Evolutionary conservation across 2,329 filamentous ascomycete genomes (phyloP).

Genomic region (Cladosporium velox): DNA sequence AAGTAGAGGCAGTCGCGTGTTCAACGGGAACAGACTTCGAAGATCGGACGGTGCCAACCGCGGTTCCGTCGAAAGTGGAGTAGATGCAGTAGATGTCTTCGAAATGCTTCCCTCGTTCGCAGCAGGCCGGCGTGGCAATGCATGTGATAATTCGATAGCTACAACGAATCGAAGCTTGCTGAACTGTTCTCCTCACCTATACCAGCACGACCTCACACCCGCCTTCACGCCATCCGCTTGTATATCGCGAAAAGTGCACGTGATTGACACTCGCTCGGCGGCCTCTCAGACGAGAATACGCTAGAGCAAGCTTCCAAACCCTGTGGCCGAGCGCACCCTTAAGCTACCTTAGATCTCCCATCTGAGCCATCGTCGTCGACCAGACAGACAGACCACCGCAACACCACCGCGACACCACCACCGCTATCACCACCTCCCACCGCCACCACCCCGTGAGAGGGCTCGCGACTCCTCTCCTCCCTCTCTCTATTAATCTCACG

Average conservation of each 20-base stretch:
- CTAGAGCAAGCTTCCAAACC: conserved; percentile 14
- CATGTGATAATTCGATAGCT: neutral
- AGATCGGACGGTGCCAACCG: conserved; percentile 6
- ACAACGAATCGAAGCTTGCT: neutral
- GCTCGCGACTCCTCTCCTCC: neutral
- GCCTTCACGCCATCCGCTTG: neutral
- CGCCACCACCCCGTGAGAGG: conserved; percentile 1
- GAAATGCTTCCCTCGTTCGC: conserved; percentile 3
- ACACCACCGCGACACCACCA: conserved; percentile 2
- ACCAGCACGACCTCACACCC: neutral
- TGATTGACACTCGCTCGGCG: neutral
- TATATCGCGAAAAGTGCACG: neutral
- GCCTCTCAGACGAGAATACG: neutral
- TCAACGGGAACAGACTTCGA: neutral
- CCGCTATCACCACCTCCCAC: neutral
- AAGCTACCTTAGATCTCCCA: neutral
- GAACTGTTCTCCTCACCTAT: neutral
- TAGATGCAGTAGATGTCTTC: neutral
- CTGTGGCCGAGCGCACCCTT: neutral
- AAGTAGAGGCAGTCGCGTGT: neutral
- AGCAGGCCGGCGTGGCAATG: neutral
- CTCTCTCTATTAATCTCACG: neutral
- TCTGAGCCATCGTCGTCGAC: neutral
- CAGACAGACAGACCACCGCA: neutral
- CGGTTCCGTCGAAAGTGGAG: conserved; percentile 5